These are phyloP conservation scores for Toxicodendron radicans DNA, from an alignment of 345 rosid species.

Conservation along the genomic window DNA sequence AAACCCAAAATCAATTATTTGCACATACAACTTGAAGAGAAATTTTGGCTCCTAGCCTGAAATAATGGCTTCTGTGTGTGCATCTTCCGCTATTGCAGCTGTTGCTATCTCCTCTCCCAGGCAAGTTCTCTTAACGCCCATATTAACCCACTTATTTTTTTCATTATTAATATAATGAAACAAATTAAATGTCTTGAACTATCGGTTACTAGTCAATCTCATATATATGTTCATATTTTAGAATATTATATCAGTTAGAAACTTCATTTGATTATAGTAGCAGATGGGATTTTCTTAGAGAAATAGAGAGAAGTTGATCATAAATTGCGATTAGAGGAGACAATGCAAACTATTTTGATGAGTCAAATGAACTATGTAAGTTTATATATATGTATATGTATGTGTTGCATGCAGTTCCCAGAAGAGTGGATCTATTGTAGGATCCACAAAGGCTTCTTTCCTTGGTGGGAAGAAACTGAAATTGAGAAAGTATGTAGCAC, in stretches of 20 bases:
- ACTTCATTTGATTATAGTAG: not conserved
- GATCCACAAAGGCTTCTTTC: constrained; percentile 57
- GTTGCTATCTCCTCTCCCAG: constrained; percentile 66
- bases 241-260: not conserved
- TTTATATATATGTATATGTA: no score
- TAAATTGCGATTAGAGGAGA: not conserved
- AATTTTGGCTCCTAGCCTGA: not conserved
- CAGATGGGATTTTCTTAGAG: not conserved
- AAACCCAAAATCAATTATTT: not conserved
- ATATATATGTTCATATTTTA: not conserved
- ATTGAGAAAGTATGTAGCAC: constrained; percentile 34
- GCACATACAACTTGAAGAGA: not conserved
- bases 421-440: constrained; percentile 50
- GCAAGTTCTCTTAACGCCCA: constrained; percentile 38
- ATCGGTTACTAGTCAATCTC: not conserved
- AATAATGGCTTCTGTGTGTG: constrained; percentile 83
- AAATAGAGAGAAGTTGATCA: not conserved
- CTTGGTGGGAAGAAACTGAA: constrained; percentile 73
- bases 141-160: not conserved
- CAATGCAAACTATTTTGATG: not conserved
- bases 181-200: no score
- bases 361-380: not conserved
- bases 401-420: constrained; percentile 43
- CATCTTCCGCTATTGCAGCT: constrained; percentile 81
- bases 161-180: no score